Conservation (phyloP, 148 eudicot genomes). For the Salicornia ramosissima region DNA sequence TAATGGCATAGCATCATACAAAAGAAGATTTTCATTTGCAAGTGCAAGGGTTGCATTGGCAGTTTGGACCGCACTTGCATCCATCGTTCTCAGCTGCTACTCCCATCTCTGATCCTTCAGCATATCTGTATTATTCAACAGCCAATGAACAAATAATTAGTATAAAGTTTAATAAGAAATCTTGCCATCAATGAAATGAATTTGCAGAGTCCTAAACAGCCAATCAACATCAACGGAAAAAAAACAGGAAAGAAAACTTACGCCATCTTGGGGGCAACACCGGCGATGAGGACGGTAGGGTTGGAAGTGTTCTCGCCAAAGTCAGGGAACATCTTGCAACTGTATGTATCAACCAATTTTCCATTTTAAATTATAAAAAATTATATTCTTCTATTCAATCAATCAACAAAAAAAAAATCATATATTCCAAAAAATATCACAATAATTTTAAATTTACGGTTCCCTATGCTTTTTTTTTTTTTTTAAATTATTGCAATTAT, state of each 20-base stretch:
- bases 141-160: no score
- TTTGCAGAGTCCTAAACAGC: no score
- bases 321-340: conserved; percentile 71
- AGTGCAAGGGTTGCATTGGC: conserved; percentile 77
- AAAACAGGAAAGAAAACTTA: conserved; percentile 19
- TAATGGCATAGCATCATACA: background rate
- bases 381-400: background rate
- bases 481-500: no score
- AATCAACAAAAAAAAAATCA: no score
- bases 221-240: no score
- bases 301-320: conserved; percentile 35
- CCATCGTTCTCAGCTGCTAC: conserved; percentile 54
- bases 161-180: no score
- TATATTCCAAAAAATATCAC: no score
- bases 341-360: conserved; percentile 13
- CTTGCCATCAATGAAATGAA: no score
- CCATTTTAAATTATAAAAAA: background rate
- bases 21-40: conserved; percentile 47
- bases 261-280: conserved; percentile 52
- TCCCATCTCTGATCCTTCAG: conserved; percentile 49
- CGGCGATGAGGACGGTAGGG: conserved; percentile 33
- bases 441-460: no score
- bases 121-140: conserved; percentile 17
- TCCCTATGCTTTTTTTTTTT: no score
- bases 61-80: conserved; percentile 73